Evolutionary conservation across 305 asterid genomes (phyloP).

Genomic region (Solanum hybrid): DNA sequence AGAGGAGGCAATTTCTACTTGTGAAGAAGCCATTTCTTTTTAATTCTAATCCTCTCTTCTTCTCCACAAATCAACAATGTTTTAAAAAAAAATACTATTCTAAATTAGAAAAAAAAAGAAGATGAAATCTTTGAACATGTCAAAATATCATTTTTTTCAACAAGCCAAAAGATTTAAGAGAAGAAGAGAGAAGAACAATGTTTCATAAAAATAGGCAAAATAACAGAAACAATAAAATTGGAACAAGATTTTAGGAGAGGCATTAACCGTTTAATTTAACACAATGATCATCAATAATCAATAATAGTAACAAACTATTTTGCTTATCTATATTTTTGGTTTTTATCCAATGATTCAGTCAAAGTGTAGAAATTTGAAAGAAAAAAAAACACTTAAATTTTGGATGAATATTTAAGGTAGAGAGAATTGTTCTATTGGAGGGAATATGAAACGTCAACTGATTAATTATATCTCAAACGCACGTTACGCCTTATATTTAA

Average conservation of each 20-base stretch:
- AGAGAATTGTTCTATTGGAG: neutral
- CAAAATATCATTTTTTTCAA: neutral
- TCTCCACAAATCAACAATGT: neutral
- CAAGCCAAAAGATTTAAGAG: neutral
- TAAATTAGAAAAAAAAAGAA: neutral
- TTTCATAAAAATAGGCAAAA: constrained; percentile 7
- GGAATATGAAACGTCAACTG: constrained; percentile 3
- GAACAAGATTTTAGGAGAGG: constrained; percentile 4
- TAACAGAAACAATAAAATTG: neutral
- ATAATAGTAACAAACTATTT: neutral
- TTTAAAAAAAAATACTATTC: neutral
- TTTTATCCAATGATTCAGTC: neutral
- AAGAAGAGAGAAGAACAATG: constrained; percentile 2
- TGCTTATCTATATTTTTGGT: neutral
- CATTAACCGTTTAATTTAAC: neutral
- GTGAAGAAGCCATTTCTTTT: constrained; percentile 26
- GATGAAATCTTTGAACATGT: neutral
- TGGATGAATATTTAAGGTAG: neutral
- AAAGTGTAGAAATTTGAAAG: neutral
- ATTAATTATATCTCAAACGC: constrained; percentile 3
- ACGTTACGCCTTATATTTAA: neutral
- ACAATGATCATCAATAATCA: neutral
- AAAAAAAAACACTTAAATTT: neutral
- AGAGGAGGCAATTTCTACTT: constrained; percentile 26
- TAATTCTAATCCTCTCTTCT: neutral